A percentile compares a stretch with the other conserved stretches of the same genome.
Evolutionary conservation across 306 rosid species (phyloP).

Genomic region (Fragaria ananassa): DNA sequence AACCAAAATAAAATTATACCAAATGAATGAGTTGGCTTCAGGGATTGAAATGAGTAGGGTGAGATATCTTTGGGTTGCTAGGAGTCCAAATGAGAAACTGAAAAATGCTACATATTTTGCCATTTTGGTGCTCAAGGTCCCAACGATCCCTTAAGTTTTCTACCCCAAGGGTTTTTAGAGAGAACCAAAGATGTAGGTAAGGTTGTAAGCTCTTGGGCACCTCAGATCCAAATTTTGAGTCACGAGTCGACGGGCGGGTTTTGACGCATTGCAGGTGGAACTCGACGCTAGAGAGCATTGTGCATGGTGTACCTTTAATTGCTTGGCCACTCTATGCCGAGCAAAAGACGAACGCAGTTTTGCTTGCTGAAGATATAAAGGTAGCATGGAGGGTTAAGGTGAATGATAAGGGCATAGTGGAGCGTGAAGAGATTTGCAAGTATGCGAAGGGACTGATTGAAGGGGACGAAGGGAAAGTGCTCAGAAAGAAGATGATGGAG

Average conservation of each 20-base stretch:
- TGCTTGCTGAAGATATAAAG: constrained; percentile 6
- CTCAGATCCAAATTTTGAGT: constrained; percentile 5
- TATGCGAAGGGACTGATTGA: background rate
- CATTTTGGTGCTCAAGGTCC: background rate
- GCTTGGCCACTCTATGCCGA: constrained; percentile 26
- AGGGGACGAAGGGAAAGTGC: constrained; percentile 19
- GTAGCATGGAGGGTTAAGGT: constrained; percentile 10
- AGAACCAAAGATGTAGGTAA: constrained; percentile 14
- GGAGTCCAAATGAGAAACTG: constrained; percentile 5
- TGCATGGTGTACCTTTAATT: constrained; percentile 21
- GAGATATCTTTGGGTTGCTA: constrained; percentile 14
- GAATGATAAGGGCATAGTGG: constrained; percentile 17
- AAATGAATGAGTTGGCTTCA: constrained; percentile 17
- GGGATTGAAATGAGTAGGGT: constrained; percentile 19
- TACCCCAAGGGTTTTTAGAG: constrained; percentile 5
- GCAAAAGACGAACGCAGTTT: background rate
- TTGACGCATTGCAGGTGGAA: constrained; percentile 22
- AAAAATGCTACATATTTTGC: background rate
- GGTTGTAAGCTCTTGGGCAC: constrained; percentile 8
- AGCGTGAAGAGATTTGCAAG: background rate
- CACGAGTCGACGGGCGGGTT: background rate
- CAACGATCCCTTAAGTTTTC: background rate
- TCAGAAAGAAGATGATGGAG: background rate
- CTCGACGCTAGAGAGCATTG: constrained; percentile 10
- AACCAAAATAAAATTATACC: background rate